Conservation (phyloP, 306 rosid genomes). For the Cucurbita moschata region DNA sequence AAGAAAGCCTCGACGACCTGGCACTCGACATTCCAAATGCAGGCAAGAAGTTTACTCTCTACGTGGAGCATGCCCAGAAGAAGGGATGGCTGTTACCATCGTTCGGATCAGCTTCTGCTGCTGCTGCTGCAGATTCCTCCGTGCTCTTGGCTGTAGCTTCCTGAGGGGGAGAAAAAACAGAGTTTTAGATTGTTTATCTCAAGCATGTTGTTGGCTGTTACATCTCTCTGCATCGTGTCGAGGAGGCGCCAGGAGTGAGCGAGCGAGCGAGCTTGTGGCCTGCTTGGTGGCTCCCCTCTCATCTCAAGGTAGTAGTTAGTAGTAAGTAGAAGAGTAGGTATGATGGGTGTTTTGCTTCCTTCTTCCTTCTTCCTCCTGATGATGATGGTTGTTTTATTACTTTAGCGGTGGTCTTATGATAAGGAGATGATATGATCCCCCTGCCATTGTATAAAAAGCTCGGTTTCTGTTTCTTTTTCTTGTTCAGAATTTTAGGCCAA, state of each 20-base stretch:
- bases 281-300: not conserved
- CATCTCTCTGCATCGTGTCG: not conserved
- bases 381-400: not conserved
- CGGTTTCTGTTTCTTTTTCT: not conserved
- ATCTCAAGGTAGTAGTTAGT: not conserved
- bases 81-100: conserved; percentile 69
- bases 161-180: conserved; percentile 21
- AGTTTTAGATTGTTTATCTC: conserved; percentile 29
- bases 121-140: conserved; percentile 22
- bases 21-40: conserved; percentile 97
- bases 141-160: conserved; percentile 24
- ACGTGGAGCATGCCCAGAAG: conserved; percentile 53
- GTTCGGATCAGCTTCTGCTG: conserved; percentile 25
- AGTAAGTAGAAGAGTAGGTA: conserved; percentile 1
- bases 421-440: conserved; percentile 3
- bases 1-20: conserved; percentile 78
- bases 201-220: conserved; percentile 13
- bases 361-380: conserved; percentile 2
- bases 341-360: not conserved
- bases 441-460: conserved; percentile 7
- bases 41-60: conserved; percentile 48
- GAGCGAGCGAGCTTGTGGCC: not conserved
- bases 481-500: not conserved
- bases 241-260: not conserved
- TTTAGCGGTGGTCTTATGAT: conserved; percentile 2